Base-by-base conservation (phyloP, 2,329 filamentous ascomycete species). In the Verticillium longisporum region DNA sequence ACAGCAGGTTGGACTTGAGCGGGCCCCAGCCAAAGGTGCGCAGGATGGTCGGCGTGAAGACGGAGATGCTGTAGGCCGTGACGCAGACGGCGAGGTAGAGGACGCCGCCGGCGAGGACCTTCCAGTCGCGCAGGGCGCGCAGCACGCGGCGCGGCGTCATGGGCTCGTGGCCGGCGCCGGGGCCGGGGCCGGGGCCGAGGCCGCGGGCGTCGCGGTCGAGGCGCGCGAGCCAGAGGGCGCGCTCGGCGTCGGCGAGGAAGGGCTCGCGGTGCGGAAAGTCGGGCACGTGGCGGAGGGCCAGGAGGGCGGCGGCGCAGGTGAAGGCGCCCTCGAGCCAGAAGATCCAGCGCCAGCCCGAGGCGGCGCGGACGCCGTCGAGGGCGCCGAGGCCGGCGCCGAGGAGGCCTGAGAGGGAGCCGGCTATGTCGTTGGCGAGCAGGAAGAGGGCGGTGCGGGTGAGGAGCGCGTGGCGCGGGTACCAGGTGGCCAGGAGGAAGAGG, bases 51-150 rank as follows among this genome's bases (percentile, higher is more conserved):
- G 72, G 72, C 56, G 71, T 66, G 61, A 74, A 74, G 6, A 74
- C 70, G n/a, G 67, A 66, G 55, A 71, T 64, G 18, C 70, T 67
- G 62, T 72, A 72, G 14, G 68, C 69, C 1, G 68, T 70, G 10
- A 68, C 66, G 60, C 68, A 66, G 26, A 70, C 68, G 15, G 65
- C 65, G 13, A 72, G 61, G 60, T 69, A 72, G 11, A 69, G 59
- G n/a, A 67, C 63, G n/a, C 65, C 67, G 36, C 60, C 77, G n/a
- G n/a, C n/a, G n/a, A 88, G 71, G 58, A 79, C 74, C 59, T 75
- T 75, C 58, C 79, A 79, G 38, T 84, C 81, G 14, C 77, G 69
- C 67, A 84, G 79, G 54, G 83, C 79, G 69, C 85, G 82, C 66
- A 88, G 80, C 34, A 84, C 83, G 34, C 62, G 62, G 33, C 55